Evolutionary conservation across 2,329 filamentous ascomycete species (phyloP), one percentile per base, ranked within the genome.

Genomic region (Fusarium camptoceras): DNA sequence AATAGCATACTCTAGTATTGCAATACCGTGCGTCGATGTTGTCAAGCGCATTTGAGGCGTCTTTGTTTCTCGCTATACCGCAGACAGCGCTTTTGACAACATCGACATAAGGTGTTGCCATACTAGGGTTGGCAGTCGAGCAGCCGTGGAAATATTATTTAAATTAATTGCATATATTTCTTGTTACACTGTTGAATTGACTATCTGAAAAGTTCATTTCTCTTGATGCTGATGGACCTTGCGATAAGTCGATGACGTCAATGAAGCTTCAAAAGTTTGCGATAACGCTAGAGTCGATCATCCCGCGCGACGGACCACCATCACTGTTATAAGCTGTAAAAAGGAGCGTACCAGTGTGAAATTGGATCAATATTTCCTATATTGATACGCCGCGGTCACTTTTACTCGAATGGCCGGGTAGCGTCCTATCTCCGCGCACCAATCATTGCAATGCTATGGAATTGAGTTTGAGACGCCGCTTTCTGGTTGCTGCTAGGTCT

Each of bases 331-430:
- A 1, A 10, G 12, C 18, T 37, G 3, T 12, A 10, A 37, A 5
- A 37, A 37, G 10, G n/a, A n/a, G 34, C 18, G 18, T 37, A 37
- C 3, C 34, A 37, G 18, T 6, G 12, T n/a, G 18, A 1, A 10
- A 37, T n/a, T n/a, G 5, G 6, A n/a, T 10, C 3, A n/a, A n/a
- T 1, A 4, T 4, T 4, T n/a, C 1, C 10, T 37, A 18, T n/a
- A 6, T n/a, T 15, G 28, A 37, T 10, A 12, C 10, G 10, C 11
- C 10, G n/a, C 10, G 18, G 10, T 12, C 34, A 10, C 34, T 37
- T 37, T 37, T n/a, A 11, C 34, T 37, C 16, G 9, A n/a, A 37
- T 11, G 34, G 10, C 18, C 6, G 34, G 34, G 10, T n/a, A 37
- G 18, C 4, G 6, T n/a, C 34, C 18, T 18, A 10, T 37, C 18